These are phyloP conservation scores for Leccinum sublutescens DNA, from an alignment of 768 basidiomycete species.

Conservation along the genomic window DNA sequence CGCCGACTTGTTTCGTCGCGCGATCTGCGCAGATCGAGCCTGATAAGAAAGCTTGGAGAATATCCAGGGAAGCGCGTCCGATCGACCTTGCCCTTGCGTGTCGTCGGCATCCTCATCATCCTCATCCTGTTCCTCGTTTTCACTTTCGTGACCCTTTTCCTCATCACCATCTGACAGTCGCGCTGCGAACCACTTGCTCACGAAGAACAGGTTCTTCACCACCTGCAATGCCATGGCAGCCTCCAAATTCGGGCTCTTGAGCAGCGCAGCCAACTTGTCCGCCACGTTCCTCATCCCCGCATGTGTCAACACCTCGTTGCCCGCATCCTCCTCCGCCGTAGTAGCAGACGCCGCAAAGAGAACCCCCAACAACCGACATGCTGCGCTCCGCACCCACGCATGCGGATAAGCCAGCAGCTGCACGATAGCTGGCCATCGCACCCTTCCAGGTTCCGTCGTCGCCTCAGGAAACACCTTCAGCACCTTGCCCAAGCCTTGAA, in stretches of 20 bases:
- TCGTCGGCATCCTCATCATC: not conserved
- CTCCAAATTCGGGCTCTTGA: constrained; percentile 80
- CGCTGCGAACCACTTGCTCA: constrained; percentile 79
- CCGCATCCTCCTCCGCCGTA: not conserved
- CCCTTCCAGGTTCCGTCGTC: constrained; percentile 41
- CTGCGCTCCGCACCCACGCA: constrained; percentile 86
- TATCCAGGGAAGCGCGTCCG: constrained; percentile 79
- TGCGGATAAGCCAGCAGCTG: constrained; percentile 84
- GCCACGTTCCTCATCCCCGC: constrained; percentile 66
- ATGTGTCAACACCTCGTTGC: constrained; percentile 50
- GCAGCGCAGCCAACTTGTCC: constrained; percentile 67
- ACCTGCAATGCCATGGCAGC: constrained; percentile 73
- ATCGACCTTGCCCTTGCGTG: not conserved
- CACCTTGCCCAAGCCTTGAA: constrained; percentile 65
- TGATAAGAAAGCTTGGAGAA: constrained; percentile 94
- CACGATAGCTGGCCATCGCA: constrained; percentile 64
- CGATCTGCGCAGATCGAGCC: constrained; percentile 71
- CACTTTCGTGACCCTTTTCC: constrained; percentile 17
- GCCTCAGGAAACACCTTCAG: constrained; percentile 55
- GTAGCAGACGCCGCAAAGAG: constrained; percentile 58
- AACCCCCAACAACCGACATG: constrained; percentile 71
- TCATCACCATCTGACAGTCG: constrained; percentile 31
- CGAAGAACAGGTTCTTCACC: constrained; percentile 90
- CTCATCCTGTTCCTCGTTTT: constrained; percentile 15
- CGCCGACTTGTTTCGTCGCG: constrained; percentile 54